A percentile compares a stretch with the other conserved stretches of the same genome.
phyloP scores from a whole-genome alignment of 2,329 filamentous ascomycete species.

The Cordyceps cicadae region DNA sequence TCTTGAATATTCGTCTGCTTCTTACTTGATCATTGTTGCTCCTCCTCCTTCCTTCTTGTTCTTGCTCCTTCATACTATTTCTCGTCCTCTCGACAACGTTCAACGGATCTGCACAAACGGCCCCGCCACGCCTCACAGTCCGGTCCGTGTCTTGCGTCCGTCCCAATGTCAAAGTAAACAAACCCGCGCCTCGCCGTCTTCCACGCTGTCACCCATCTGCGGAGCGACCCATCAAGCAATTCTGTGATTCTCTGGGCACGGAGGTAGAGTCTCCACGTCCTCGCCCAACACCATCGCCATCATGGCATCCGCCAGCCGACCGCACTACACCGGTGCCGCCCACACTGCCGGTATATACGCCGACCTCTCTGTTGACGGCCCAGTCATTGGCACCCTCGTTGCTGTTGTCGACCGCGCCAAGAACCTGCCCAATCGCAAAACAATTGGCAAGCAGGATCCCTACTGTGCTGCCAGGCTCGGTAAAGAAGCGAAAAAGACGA shows the following conservation, averaged over 20 bases:
- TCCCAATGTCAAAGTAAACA: constrained; percentile 11
- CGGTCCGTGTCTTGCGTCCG: neutral
- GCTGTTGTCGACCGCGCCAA: constrained; percentile 89
- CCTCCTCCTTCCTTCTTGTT: neutral
- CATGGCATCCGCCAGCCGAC: constrained; percentile 39
- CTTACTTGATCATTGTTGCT: too few species aligned
- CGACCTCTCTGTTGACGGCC: constrained; percentile 88
- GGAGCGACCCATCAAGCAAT: neutral
- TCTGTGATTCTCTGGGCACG: neutral
- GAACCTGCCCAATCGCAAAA: constrained; percentile 93
- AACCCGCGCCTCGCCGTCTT: neutral
- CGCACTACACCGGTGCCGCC: constrained; percentile 20
- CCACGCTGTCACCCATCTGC: neutral
- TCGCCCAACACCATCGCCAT: constrained; percentile 12
- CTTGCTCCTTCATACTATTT: neutral
- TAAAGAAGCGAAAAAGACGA: constrained; percentile 96
- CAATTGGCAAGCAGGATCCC: constrained; percentile 96
- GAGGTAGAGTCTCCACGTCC: neutral
- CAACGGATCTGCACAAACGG: neutral
- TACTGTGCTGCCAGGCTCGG: constrained; percentile 91
- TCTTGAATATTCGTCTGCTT: neutral
- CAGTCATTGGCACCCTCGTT: constrained; percentile 86
- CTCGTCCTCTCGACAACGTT: neutral
- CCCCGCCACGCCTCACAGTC: constrained; percentile 5
- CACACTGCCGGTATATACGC: constrained; percentile 92